Evolutionary conservation across 2,329 filamentous ascomycete genomes (phyloP), one percentile per base, ranked within the genome.

Genomic region (Talaromyces amestolkiae): DNA sequence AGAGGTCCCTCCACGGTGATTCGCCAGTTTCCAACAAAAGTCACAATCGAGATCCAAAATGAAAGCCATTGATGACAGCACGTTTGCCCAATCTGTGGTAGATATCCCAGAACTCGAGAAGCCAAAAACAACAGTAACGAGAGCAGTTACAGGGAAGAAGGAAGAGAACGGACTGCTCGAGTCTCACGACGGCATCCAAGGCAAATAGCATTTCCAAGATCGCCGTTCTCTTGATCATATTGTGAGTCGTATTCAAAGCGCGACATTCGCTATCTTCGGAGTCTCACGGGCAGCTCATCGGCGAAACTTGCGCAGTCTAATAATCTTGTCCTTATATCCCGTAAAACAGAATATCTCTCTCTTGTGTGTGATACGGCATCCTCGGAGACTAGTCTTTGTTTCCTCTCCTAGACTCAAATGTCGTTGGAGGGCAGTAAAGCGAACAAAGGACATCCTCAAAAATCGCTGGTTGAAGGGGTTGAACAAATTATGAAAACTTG

Each of bases 391-490:
- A 82, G 91, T 95, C 93, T 97, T 97, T 96, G 90, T 90, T 82
- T 93, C 89, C 91, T 89, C 90, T 88, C 87, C 87, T 71, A 68
- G 54, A 63, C 72, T 63, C 72, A 75, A 71, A 67, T 67, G 58
- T 67, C 66, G 58, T 76, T 78, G 86, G 86, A 89, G 87, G 89
- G 90, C 88, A 79, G 82, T 81, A 75, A 74, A 82, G 85, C 91
- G 91, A 86, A 90, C 91, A 96, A 97, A 97, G 87, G 80, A 93
- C 92, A 89, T 96, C 92, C 85, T 84, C 85, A 96, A 97, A 97
- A 96, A 87, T 87, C 92, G 91, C 87, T 86, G 84, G 78, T 75
- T n/a, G 43, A 37, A 59, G 19, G 33, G 75, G 72, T 69, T 70
- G 71, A 60, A 72, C 70, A 70, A 69, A 64, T 67, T 64, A 61